Conservation (phyloP, 306 rosid species). For the Ochetophila trinervis region DNA sequence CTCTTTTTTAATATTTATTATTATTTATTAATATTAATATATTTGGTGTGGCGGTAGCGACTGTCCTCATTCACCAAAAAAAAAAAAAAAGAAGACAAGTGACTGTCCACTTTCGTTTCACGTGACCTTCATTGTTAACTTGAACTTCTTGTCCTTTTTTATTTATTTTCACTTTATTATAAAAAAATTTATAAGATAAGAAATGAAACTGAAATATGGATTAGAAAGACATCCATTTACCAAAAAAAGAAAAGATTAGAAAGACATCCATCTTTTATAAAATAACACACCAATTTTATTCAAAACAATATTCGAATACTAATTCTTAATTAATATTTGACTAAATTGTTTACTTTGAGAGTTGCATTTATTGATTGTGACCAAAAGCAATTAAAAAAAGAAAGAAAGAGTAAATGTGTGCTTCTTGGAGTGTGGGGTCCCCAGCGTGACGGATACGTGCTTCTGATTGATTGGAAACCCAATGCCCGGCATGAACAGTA, state of each 20-base stretch:
- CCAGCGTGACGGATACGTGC: conserved; percentile 68
- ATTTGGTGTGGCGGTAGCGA: conserved; percentile 18
- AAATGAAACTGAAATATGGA: background rate
- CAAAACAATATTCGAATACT: too few species aligned
- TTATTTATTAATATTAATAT: background rate
- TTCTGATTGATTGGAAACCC: conserved; percentile 34
- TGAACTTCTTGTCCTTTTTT: background rate
- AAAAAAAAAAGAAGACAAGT: too few species aligned
- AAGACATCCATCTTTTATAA: conserved; percentile 22
- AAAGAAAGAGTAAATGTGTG: background rate
- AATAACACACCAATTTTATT: too few species aligned
- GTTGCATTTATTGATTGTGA: background rate
- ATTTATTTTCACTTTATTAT: background rate
- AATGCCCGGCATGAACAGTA: conserved; percentile 19
- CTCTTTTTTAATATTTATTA: background rate
- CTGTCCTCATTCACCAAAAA: too few species aligned
- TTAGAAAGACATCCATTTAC: conserved; percentile 27
- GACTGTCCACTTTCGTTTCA: too few species aligned
- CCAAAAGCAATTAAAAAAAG: background rate
- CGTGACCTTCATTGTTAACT: conserved; percentile 34
- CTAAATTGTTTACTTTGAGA: too few species aligned
- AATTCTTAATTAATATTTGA: too few species aligned
- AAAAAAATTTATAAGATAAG: background rate
- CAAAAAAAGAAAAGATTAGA: too few species aligned
- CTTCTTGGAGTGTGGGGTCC: conserved; percentile 26